Percentiles rank a stretch among this genome's conserved stretches.
phyloP scores from a whole-genome alignment of 2,329 filamentous ascomycete species.

The Cercospora sojina region DNA sequence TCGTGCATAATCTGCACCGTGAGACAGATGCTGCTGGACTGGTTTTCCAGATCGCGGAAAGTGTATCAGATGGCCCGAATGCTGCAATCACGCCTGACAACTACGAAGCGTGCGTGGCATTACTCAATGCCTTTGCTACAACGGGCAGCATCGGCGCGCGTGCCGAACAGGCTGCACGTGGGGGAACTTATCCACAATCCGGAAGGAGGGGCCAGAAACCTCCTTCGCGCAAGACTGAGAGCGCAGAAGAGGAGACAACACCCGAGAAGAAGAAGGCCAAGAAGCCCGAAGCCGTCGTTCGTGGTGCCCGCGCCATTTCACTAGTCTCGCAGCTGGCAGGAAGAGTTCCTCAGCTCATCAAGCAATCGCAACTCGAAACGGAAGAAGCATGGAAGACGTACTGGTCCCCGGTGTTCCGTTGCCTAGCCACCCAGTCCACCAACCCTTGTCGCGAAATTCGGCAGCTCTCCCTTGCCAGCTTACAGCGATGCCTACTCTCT shows the following conservation, averaged over 20 bases:
- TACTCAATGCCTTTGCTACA: conserved; percentile 87
- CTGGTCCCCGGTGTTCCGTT: conserved; percentile 92
- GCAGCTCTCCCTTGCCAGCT: conserved; percentile 78
- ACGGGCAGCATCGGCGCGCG: conserved; percentile 71
- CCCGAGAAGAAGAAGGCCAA: conserved; percentile 42
- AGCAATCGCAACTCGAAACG: conserved; percentile 82
- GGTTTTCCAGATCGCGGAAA: conserved; percentile 85
- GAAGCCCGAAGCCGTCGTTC: conserved; percentile 69
- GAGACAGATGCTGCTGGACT: conserved; percentile 65
- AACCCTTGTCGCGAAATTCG: conserved; percentile 93
- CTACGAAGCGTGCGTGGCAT: conserved; percentile 79
- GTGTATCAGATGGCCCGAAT: conserved; percentile 68
- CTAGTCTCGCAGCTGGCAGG: conserved; percentile 79
- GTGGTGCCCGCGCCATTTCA: conserved; percentile 76
- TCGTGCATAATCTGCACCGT: conserved; percentile 69
- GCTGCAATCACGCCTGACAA: conserved; percentile 91
- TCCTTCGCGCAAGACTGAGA: conserved; percentile 21
- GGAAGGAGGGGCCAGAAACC: conserved; percentile 44
- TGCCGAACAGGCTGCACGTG: conserved; percentile 58
- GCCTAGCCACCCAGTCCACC: conserved; percentile 83
- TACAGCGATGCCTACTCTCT: conserved; percentile 83
- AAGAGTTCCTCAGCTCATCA: conserved; percentile 81
- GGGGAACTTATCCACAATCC: conserved; percentile 49
- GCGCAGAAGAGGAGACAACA: conserved; percentile 26
- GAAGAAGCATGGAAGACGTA: conserved; percentile 87